Conservation (phyloP, 2,329 filamentous ascomycete species). For the Paecilomyces sp. region DNA sequence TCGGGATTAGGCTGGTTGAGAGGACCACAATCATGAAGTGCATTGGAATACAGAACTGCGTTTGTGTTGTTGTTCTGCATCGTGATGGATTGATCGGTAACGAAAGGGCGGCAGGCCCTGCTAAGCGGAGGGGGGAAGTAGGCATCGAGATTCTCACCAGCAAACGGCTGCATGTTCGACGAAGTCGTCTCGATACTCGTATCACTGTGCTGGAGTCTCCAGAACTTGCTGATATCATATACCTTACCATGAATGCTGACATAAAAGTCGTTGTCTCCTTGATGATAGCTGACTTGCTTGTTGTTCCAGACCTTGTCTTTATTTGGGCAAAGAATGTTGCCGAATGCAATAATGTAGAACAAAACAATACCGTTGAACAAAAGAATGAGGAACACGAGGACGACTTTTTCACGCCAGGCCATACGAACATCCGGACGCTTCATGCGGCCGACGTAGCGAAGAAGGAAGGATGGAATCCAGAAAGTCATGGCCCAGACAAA, state of each 20-base stretch:
- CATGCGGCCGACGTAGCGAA: conserved; percentile 85
- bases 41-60: conserved; percentile 50
- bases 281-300: conserved; percentile 63
- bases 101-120: conserved; percentile 66
- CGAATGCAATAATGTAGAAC: conserved; percentile 89
- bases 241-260: conserved; percentile 83
- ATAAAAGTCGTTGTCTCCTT: conserved; percentile 69
- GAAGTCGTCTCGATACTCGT: conserved; percentile 52
- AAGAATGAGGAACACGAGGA: conserved; percentile 71
- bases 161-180: conserved; percentile 66
- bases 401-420: conserved; percentile 94
- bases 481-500: conserved; percentile 84
- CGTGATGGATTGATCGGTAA: conserved; percentile 47
- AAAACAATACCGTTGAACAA: conserved; percentile 74
- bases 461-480: conserved; percentile 83
- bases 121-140: conserved; percentile 78
- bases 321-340: conserved; percentile 79
- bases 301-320: conserved; percentile 80
- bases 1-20: conserved; percentile 47
- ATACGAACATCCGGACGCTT: conserved; percentile 93
- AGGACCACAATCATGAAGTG: conserved; percentile 64
- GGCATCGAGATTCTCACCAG: conserved; percentile 69
- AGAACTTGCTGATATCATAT: conserved; percentile 89
- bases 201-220: conserved; percentile 77
- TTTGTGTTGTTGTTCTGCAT: conserved; percentile 55